Conservation (phyloP, 1,284 basidiomycete genomes). For the Malassezia pachydermatis region DNA sequence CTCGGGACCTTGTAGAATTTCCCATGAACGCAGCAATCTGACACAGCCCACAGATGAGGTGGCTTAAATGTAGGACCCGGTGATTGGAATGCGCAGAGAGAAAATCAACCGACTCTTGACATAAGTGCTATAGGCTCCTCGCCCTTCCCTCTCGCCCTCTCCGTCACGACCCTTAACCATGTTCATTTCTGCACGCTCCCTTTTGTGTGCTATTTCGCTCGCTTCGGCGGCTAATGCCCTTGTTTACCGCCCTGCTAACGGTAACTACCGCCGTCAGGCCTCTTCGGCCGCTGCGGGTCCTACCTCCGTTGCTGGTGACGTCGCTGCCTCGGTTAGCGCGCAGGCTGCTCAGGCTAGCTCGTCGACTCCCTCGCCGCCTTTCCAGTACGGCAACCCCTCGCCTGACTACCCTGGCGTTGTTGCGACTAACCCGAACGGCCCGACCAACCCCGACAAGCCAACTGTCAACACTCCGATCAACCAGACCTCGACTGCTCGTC, state of each 20-base stretch:
- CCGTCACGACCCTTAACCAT: no score
- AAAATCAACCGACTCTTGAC: not conserved
- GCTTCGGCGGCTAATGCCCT: not conserved
- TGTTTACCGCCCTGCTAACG: not conserved
- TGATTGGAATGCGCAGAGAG: not conserved
- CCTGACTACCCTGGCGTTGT: conserved; percentile 32
- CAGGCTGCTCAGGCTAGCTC: not conserved
- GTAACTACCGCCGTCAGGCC: conserved; percentile 3
- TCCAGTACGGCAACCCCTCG: conserved; percentile 35
- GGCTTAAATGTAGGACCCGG: not conserved
- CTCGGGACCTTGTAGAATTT: no score
- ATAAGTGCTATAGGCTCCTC: not conserved
- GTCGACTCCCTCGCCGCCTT: conserved; percentile 20
- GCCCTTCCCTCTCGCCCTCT: not conserved
- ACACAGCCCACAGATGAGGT: conserved; percentile 4
- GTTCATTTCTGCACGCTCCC: conserved; percentile 1
- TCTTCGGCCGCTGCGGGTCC: not conserved
- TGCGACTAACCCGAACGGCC: conserved; percentile 25
- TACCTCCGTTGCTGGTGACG: not conserved
- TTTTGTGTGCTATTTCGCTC: conserved; percentile 1
- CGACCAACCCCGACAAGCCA: conserved; percentile 38
- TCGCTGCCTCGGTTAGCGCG: not conserved
- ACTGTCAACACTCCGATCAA: conserved; percentile 41
- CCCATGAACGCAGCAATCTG: not conserved
- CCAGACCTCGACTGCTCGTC: conserved; percentile 39